Base-by-base conservation (phyloP, 2,329 filamentous ascomycete species). In the Pleurostoma richardsiae region DNA sequence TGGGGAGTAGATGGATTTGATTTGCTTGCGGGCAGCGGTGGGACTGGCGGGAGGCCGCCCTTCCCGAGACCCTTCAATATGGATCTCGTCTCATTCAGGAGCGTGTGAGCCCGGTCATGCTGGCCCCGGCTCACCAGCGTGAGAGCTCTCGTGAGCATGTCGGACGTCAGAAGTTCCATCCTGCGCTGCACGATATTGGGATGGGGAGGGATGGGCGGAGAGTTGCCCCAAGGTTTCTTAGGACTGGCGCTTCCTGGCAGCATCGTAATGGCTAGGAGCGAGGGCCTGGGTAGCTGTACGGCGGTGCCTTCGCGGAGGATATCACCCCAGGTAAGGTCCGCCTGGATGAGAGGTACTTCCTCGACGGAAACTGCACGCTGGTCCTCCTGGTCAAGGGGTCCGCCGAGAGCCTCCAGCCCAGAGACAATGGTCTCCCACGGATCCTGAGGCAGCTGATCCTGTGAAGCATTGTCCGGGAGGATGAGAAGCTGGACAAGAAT, bases 401-500 rank as follows among this genome's bases (percentile, higher is more conserved):
- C 94, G 27, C 94, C 90, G 3, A 99, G 79, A 4, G 92, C 94
- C 68, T 99, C 94, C 8, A 99, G 71, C 0, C 92, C 92, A 4
- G 94, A 97, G 26, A 99, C 90, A 50, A 99, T 92, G 43, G 89
- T 94, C 67, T 97, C 94, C 94, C 94, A 99, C 0, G 91, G 85
- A 61, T 99, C 94, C 60, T 96, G 88, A 5, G 91, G 91, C 39
- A 95, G 75, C 57, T 89, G 83, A 52, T 99, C 94, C 50, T 90
- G 87, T 0, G 80, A 81, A 1, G 86, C 77, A 52, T 81, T 94
- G 63, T 99, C 94, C 0, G 94, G 90, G 31, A 89, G 76, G 55
- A 99, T 96, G 30, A 91, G 89, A 5, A 99, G 79, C 66, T 99
- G 94, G 4, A 99, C 91, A 4, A 99, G 77, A 49, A 99, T 86